A percentile compares a stretch with the other conserved stretches of the same genome.
Evolutionary conservation across 2,329 filamentous ascomycete genomes (phyloP).

Genomic region (Acarospora socialis): DNA sequence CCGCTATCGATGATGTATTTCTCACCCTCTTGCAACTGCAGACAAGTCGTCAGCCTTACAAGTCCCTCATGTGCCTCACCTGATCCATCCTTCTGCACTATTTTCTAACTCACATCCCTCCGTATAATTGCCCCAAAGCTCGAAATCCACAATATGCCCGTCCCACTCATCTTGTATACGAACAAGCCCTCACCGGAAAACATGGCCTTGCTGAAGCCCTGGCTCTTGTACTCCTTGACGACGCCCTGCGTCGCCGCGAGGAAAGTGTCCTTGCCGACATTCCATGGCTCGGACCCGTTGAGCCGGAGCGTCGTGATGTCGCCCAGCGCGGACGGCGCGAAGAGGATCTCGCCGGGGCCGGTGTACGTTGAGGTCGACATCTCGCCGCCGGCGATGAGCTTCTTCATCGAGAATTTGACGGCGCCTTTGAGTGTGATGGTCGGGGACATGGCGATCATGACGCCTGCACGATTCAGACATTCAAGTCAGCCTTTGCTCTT

Average conservation of each 20-base stretch:
- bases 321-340: conserved; percentile 66
- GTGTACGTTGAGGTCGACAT: conserved; percentile 68
- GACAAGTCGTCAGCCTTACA: no score
- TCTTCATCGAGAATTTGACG: conserved; percentile 80
- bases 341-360: conserved; percentile 77
- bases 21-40: conserved; percentile 48
- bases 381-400: conserved; percentile 70
- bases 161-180: conserved; percentile 72
- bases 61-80: no score
- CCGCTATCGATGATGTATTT: conserved; percentile 89
- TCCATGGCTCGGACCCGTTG: conserved; percentile 59
- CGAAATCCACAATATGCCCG: conserved; percentile 73
- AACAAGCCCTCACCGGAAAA: conserved; percentile 90
- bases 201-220: conserved; percentile 76
- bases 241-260: conserved; percentile 78
- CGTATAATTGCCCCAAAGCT: conserved; percentile 90
- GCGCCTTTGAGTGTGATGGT: conserved; percentile 70
- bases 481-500: no score
- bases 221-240: conserved; percentile 72
- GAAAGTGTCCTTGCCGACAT: conserved; percentile 73
- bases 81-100: no score
- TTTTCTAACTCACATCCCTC: conserved; percentile 60
- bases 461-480: conserved; percentile 46
- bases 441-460: conserved; percentile 91
- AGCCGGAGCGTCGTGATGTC: conserved; percentile 74